Evolutionary conservation across 768 basidiomycete species (phyloP), one percentile per base, ranked within the genome.

Genomic region (Gymnopilus dilepis): DNA sequence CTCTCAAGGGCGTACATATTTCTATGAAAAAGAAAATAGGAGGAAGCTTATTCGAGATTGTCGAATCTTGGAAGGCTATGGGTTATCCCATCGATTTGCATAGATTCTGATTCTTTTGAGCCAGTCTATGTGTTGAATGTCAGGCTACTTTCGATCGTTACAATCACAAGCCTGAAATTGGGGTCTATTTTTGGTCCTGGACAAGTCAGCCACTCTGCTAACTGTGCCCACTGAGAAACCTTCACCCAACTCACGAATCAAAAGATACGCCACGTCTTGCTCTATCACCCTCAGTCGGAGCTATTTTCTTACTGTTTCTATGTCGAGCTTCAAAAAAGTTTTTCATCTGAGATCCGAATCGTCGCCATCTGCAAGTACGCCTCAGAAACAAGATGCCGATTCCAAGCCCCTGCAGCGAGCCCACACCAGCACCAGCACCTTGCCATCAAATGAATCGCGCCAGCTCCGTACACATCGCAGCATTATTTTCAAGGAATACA

Each of bases 261-360:
- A 6, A 48, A 48, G 13, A 8, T 48, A 48, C 24, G 26, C 47
- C 47, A 50, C 47, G 47, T 28, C 47, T 17, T 50, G 17, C 47
- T n/a, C 28, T 26, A 31, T 30, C 17, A 17, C 6, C 13, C 47
- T n/a, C 28, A 50, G 13, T n/a, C 15, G 15, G 13, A 28, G n/a
- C 2, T 19, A 6, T 43, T 19, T 33, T 3, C 24, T 42, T 30
- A 48, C 13, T 24, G 6, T 4, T n/a, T n/a, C n/a, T 5, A 60
- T 60, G 59, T 30, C 59, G 11, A 60, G 47, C 19, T 54, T 60
- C 33, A 60, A 45, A 26, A 43, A 30, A n/a, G 37, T 33, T 12
- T 53, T 60, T 15, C 59, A 53, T 19, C 21, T 53, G 28, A 60
- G 43, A 45, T 45, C 50, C 24, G 40, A 43, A 51, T 60, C 59